Evolutionary conservation across 2,329 filamentous ascomycete genomes (phyloP).

Genomic region (Pseudofabraea citricarpa): DNA sequence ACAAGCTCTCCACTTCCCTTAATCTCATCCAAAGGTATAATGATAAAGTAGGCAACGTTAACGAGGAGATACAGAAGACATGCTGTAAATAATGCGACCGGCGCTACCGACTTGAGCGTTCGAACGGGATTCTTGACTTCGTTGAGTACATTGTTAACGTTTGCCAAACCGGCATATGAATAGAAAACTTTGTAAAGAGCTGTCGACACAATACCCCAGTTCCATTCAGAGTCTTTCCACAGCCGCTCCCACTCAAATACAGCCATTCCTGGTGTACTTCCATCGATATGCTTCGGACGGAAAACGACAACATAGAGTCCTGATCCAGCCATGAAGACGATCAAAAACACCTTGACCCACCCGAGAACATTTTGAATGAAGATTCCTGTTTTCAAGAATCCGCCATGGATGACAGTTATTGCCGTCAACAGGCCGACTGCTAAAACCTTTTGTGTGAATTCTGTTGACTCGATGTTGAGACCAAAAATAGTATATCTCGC

Average conservation of each 20-base stretch:
- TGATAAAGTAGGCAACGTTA: background rate
- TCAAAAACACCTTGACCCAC: background rate
- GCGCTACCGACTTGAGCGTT: background rate
- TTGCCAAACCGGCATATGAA: background rate
- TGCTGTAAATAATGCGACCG: background rate
- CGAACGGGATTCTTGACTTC: constrained; percentile 1
- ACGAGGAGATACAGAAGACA: background rate
- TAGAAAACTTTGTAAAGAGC: constrained; percentile 1
- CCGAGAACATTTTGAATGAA: background rate
- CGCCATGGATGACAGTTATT: background rate
- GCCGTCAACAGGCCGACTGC: background rate
- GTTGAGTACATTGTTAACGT: background rate
- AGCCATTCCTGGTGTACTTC: background rate
- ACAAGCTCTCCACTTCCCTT: background rate
- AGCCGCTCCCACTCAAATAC: too few relatives aligned
- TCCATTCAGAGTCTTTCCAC: too few relatives aligned
- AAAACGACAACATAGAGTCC: too few relatives aligned
- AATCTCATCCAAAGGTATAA: background rate
- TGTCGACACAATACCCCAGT: too few relatives aligned
- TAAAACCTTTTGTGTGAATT: background rate
- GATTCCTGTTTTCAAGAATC: background rate
- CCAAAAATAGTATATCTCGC: background rate
- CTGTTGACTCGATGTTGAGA: background rate
- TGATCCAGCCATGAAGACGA: too few relatives aligned
- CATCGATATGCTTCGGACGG: background rate